A percentile compares a stretch with the other conserved stretches of the same genome.
Evolutionary conservation across 495 filamentous ascomycete genomes (phyloP).

Genomic region (Monascus purpureus): DNA sequence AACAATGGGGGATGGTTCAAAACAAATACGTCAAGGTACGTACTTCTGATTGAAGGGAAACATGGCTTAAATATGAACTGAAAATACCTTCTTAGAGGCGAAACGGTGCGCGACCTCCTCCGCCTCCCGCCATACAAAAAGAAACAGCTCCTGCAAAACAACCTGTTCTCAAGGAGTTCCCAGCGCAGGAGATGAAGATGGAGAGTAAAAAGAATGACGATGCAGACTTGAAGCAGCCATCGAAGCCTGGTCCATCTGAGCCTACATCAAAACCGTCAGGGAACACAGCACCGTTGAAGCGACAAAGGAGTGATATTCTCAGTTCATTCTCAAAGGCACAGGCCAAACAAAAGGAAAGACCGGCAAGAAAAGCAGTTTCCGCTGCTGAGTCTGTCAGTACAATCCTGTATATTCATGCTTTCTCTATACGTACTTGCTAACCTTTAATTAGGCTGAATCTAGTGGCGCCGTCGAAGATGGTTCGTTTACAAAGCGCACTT

Average conservation of each 20-base stretch:
- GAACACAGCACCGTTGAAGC: slow-evolving; percentile 37
- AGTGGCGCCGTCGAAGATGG: slow-evolving; percentile 41
- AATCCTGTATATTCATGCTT: slow-evolving; percentile 1
- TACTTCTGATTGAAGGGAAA: neutral
- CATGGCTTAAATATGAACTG: no score
- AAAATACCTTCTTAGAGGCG: slow-evolving; percentile 29
- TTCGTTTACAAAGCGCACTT: slow-evolving; percentile 9
- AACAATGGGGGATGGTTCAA: slow-evolving; percentile 54
- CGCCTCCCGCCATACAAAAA: slow-evolving; percentile 10
- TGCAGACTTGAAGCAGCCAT: slow-evolving; percentile 12
- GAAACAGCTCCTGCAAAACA: slow-evolving; percentile 20
- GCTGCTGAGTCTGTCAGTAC: slow-evolving; percentile 24
- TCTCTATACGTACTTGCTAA: slow-evolving; percentile 8
- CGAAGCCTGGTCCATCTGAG: slow-evolving; percentile 12
- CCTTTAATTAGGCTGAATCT: slow-evolving; percentile 8
- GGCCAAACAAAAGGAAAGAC: slow-evolving; percentile 41
- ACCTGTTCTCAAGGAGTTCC: slow-evolving; percentile 14
- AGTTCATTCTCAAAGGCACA: slow-evolving; percentile 76
- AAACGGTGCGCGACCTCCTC: slow-evolving; percentile 23
- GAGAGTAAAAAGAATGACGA: slow-evolving; percentile 19
- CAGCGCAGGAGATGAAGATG: slow-evolving; percentile 7
- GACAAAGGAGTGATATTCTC: slow-evolving; percentile 54
- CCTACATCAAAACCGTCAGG: slow-evolving; percentile 18
- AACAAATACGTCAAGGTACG: slow-evolving; percentile 49
- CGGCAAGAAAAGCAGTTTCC: slow-evolving; percentile 25